These are phyloP conservation scores for Breynia disticha DNA, from an alignment of 441 rosid genomes.

Conservation along the genomic window DNA sequence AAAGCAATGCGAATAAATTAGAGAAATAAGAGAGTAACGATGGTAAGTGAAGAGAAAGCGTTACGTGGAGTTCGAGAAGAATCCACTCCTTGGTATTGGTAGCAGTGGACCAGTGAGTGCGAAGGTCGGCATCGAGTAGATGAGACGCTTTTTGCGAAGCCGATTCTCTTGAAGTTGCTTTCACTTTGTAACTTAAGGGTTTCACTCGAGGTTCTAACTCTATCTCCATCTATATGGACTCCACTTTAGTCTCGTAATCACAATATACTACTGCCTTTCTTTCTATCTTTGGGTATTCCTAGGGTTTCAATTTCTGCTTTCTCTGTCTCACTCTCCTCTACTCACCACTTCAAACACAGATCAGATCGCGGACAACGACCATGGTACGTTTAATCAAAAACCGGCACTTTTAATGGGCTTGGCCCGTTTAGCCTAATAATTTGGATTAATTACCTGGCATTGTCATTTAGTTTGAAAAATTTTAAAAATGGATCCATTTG, in stretches of 20 bases:
- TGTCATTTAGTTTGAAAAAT: too few relatives aligned
- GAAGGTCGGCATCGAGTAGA: conserved; percentile 74
- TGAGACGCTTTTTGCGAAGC: conserved; percentile 67
- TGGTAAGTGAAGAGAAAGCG: conserved; percentile 3
- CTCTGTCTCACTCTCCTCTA: too few relatives aligned
- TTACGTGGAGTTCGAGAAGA: conserved; percentile 69
- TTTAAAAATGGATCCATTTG: too few relatives aligned
- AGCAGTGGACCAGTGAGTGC: conserved; percentile 79
- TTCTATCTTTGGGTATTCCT: too few relatives aligned
- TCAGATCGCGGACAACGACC: too few relatives aligned
- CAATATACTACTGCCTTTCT: too few relatives aligned
- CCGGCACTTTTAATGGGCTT: too few relatives aligned
- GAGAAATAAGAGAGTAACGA: not conserved
- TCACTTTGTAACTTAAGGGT: conserved; percentile 63
- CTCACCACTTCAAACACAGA: too few relatives aligned
- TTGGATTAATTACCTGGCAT: too few relatives aligned
- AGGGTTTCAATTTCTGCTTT: too few relatives aligned
- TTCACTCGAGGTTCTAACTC: conserved; percentile 72
- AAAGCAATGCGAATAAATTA: not conserved
- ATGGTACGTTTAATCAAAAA: too few relatives aligned
- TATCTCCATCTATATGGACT: conserved; percentile 38
- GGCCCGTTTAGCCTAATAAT: too few relatives aligned
- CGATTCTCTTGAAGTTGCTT: conserved; percentile 68
- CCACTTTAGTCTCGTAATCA: not conserved
- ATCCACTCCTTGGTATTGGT: conserved; percentile 92